These are phyloP conservation scores for Rhizopogon sp. DNA, from an alignment of 768 basidiomycete species.

Conservation along the genomic window DNA sequence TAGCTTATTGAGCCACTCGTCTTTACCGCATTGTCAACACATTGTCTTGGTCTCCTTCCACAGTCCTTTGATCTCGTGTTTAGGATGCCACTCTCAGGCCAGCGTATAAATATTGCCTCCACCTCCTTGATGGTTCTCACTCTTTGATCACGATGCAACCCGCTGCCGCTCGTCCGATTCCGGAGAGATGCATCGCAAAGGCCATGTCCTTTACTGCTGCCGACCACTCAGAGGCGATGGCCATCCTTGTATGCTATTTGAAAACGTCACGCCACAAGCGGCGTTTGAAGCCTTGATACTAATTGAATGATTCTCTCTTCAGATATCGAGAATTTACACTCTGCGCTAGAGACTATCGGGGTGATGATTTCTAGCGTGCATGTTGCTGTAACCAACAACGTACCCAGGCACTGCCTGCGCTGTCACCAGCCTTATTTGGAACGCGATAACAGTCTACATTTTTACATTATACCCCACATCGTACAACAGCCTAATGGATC, in stretches of 20 bases:
- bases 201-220: neutral
- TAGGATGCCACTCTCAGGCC: neutral
- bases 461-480: constrained; percentile 5
- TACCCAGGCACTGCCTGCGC: constrained; percentile 16
- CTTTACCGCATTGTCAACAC: neutral
- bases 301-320: constrained; percentile 1
- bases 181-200: constrained; percentile 1
- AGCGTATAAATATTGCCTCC: neutral
- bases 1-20: neutral
- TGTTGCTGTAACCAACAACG: constrained; percentile 5
- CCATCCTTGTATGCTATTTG: constrained; percentile 10
- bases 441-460: constrained; percentile 12
- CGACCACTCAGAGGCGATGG: constrained; percentile 8
- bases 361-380: constrained; percentile 4
- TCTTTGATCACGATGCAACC: constrained; percentile 12
- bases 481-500: neutral
- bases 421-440: constrained; percentile 19
- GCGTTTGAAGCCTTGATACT: constrained; percentile 1
- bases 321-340: constrained; percentile 10
- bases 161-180: constrained; percentile 18
- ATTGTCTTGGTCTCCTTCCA: neutral
- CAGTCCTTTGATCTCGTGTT: neutral
- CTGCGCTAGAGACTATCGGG: constrained; percentile 8
- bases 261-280: constrained; percentile 8
- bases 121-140: neutral